phyloP scores from a whole-genome alignment of 23 red algal genomes.

The Pyropia haitanensis region DNA sequence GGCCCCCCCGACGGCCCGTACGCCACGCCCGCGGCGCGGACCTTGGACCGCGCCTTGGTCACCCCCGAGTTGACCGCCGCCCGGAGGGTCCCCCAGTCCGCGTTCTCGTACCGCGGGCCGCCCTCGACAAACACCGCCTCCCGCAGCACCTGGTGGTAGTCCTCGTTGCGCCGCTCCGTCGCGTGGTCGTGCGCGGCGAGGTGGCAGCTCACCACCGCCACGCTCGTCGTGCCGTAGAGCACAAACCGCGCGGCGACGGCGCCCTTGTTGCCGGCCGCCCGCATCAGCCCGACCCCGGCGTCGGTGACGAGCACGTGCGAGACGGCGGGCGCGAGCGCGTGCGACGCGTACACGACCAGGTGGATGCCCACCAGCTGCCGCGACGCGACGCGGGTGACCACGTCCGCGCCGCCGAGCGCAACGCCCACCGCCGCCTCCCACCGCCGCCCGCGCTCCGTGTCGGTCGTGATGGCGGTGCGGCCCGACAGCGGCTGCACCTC shows the following conservation, averaged over 20 bases:
- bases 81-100: conserved; percentile 2
- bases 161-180: conserved; percentile 69
- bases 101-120: background rate
- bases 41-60: background rate
- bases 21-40: background rate
- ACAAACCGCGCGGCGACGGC: conserved; percentile 69
- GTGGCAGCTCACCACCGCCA: conserved; percentile 78
- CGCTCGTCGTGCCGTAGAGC: conserved; percentile 51
- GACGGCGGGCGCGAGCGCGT: conserved; percentile 46
- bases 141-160: conserved; percentile 73
- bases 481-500: conserved; percentile 81
- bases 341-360: conserved; percentile 70
- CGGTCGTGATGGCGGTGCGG: conserved; percentile 77
- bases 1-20: too few relatives aligned
- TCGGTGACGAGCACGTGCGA: conserved; percentile 54
- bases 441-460: conserved; percentile 39
- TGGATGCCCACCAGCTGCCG: conserved; percentile 90
- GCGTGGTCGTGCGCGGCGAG: conserved; percentile 79
- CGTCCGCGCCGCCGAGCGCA: conserved; percentile 22
- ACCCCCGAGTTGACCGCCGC: conserved; percentile 2
- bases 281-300: conserved; percentile 79
- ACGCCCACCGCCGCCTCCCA: conserved; percentile 32
- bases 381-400: conserved; percentile 14
- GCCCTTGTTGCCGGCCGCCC: conserved; percentile 88
- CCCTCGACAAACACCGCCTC: conserved; percentile 52